Conservation (phyloP, 768 basidiomycete genomes). For the Chlorophyllum brunneum region DNA sequence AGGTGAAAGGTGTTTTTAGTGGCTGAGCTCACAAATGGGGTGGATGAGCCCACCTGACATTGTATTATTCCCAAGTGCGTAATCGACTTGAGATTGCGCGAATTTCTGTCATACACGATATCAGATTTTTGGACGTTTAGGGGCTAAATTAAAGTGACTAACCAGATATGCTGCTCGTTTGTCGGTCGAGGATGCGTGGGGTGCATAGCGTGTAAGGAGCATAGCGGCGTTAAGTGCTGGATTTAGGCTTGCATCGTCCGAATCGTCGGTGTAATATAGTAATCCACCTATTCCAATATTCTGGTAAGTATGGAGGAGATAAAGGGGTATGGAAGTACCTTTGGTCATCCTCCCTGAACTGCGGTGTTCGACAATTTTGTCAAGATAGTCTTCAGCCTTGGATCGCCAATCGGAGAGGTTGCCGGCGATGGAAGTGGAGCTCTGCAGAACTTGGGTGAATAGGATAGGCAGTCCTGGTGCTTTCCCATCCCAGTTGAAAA, state of each 20-base stretch:
- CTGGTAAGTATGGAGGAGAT: neutral
- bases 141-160: conserved; percentile 15
- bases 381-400: conserved; percentile 74
- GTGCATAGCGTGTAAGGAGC: conserved; percentile 74
- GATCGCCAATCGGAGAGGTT: conserved; percentile 65
- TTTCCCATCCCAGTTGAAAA: conserved; percentile 91
- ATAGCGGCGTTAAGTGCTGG: conserved; percentile 87
- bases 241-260: conserved; percentile 75
- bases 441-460: conserved; percentile 67
- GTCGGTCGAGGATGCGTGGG: conserved; percentile 57
- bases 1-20: neutral
- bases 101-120: conserved; percentile 44
- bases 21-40: neutral
- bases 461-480: conserved; percentile 72
- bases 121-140: neutral
- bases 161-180: conserved; percentile 64
- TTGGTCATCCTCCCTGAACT: conserved; percentile 52
- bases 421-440: conserved; percentile 46
- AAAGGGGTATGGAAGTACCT: conserved; percentile 37
- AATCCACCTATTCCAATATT: conserved; percentile 56
- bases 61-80: conserved; percentile 83
- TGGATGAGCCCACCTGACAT: conserved; percentile 61
- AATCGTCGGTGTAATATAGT: conserved; percentile 80
- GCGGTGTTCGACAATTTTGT: conserved; percentile 50
- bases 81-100: conserved; percentile 75